Percentiles rank a stretch among this genome's conserved stretches.
phyloP scores from a whole-genome alignment of 352 stramenopile species.

The Hyaloperonospora brassicae region DNA sequence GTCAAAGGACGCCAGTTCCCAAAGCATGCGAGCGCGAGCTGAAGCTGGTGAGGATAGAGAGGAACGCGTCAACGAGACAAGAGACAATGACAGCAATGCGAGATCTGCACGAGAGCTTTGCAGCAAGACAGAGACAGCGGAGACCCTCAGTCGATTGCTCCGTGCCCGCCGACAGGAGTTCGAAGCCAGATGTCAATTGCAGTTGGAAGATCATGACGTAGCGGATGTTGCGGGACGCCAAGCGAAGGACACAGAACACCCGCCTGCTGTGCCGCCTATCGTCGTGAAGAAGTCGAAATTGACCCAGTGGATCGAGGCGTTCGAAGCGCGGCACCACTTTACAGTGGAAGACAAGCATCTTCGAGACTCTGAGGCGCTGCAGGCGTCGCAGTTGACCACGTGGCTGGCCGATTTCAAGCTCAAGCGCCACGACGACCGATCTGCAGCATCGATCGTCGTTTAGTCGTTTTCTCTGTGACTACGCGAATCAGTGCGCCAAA shows the following conservation, averaged over 20 bases:
- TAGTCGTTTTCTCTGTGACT: no score
- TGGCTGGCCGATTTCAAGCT: slow-evolving; percentile 9
- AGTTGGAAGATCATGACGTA: slow-evolving; percentile 4
- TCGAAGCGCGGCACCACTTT: slow-evolving; percentile 9
- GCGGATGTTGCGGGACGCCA: not conserved
- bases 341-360: not conserved
- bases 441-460: no score
- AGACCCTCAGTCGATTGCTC: not conserved
- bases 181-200: slow-evolving; percentile 3
- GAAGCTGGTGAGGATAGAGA: not conserved
- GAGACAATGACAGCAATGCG: not conserved
- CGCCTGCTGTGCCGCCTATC: not conserved
- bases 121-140: not conserved
- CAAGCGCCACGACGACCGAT: not conserved
- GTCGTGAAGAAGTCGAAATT: slow-evolving; percentile 5
- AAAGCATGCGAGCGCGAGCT: not conserved
- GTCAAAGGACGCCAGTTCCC: not conserved
- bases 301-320: slow-evolving; percentile 13
- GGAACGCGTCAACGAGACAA: not conserved
- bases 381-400: slow-evolving; percentile 1
- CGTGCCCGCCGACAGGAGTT: slow-evolving; percentile 2
- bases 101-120: not conserved
- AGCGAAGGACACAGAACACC: no score
- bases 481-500: no score
- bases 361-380: not conserved